Evolutionary conservation across 1,284 basidiomycete species (phyloP), one percentile per base, ranked within the genome.

Genomic region (Leccinum laetum): DNA sequence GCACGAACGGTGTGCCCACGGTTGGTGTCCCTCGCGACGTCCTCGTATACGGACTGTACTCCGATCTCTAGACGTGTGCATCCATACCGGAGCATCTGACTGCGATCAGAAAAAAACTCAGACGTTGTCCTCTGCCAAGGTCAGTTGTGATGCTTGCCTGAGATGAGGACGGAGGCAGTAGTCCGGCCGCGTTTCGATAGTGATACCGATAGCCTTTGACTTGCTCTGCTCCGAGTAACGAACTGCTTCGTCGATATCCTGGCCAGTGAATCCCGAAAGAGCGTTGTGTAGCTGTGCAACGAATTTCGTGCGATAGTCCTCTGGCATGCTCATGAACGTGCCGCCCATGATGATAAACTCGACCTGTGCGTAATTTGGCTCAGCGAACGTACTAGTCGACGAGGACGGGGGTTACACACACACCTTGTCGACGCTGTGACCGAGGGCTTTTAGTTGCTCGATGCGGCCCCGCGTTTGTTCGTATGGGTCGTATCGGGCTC

Each of bases 341-440:
- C 97, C 97, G 39, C 97, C 98, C 97, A 99, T 99, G 72, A 99
- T 85, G 69, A 99, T 99, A 75, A 99, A 99, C 77, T 99, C 97
- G 58, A 99, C 93, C 92, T 94, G 44, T 32, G 32, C 26, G 26
- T 29, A 29, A 9, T 32, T 32, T 32, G 29, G 72, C 95, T 98
- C 96, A 99, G 29, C 29, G 29, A 29, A 29, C 29, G 29, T 29
- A 29, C 29, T 29, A 29, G 29, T 29, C 29, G 29, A 29, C 49
- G 35, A 18, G 11, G 16, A 10, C 16, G 35, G 35, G 35, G 64
- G 44, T 18, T 6, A 63, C 2, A 62, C 72, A 62, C 72, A 8
- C 29, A 92, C 95, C 86, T 99, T 99, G 81, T 99, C 98, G 2
- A 99, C 97, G 71, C 86, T 96, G 79, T 99, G 98, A 2, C 98